These are phyloP conservation scores for Fusarium lyarnte DNA, from an alignment of 2,329 filamentous ascomycete species.

Conservation along the genomic window DNA sequence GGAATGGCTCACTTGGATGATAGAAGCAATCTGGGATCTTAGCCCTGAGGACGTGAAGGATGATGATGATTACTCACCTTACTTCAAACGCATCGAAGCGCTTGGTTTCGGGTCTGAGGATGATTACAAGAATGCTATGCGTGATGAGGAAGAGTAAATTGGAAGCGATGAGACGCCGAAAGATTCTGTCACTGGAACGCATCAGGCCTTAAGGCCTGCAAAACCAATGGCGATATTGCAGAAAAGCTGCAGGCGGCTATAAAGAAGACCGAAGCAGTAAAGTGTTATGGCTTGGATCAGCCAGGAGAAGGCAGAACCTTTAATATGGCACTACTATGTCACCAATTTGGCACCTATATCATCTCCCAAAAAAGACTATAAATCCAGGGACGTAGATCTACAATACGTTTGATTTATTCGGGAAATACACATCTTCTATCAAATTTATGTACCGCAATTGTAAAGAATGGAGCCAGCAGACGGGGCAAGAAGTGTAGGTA, in stretches of 20 bases:
- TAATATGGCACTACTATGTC: no score
- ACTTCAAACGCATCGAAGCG: rapidly evolving
- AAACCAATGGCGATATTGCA: rapidly evolving
- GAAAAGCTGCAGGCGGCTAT: rapidly evolving
- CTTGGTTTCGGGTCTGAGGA: neutral
- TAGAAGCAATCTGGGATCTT: neutral
- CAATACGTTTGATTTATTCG: rapidly evolving
- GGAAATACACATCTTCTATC: neutral
- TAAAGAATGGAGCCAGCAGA: neutral
- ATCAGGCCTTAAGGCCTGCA: rapidly evolving
- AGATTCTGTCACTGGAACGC: rapidly evolving
- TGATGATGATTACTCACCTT: neutral
- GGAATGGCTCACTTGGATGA: neutral
- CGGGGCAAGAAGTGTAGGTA: neutral
- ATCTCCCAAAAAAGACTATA: no score
- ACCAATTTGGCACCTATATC: no score
- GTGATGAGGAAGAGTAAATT: neutral
- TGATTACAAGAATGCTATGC: neutral
- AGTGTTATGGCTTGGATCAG: rapidly evolving
- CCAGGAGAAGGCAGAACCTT: no score
- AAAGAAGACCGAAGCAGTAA: rapidly evolving
- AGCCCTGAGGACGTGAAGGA: neutral
- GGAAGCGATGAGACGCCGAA: neutral
- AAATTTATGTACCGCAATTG: neutral
- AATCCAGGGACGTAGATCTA: rapidly evolving